Percentiles rank a stretch among this genome's conserved stretches.
Evolutionary conservation across 768 basidiomycete species (phyloP).

Genomic region (Hygrocybe coccinea): DNA sequence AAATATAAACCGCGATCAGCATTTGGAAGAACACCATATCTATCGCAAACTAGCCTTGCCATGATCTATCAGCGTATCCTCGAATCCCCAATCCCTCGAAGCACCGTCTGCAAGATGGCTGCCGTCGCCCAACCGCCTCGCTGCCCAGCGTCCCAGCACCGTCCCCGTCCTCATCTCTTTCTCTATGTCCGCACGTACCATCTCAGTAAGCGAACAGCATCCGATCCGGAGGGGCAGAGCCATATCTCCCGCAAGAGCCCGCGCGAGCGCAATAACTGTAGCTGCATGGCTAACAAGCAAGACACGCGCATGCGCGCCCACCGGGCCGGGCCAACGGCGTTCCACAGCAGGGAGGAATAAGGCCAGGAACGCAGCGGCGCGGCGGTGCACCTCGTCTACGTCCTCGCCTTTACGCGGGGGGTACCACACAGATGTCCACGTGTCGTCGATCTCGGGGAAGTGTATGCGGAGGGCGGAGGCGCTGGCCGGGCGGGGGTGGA

Average conservation of each 20-base stretch:
- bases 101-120: slow-evolving; percentile 54
- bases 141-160: slow-evolving; percentile 44
- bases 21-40: neutral
- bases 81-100: slow-evolving; percentile 76
- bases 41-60: slow-evolving; percentile 63
- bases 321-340: slow-evolving; percentile 34
- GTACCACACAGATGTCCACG: slow-evolving; percentile 61
- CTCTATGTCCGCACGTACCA: slow-evolving; percentile 31
- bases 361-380: slow-evolving; percentile 48
- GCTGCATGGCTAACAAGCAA: slow-evolving; percentile 74
- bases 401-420: slow-evolving; percentile 72
- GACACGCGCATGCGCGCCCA: slow-evolving; percentile 46
- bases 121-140: slow-evolving; percentile 48
- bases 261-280: slow-evolving; percentile 60
- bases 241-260: slow-evolving; percentile 52
- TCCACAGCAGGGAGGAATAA: slow-evolving; percentile 51
- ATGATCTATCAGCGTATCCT: slow-evolving; percentile 57
- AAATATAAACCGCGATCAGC: neutral
- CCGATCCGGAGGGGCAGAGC: slow-evolving; percentile 56
- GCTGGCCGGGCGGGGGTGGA: slow-evolving; percentile 68
- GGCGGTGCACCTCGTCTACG: slow-evolving; percentile 55
- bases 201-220: slow-evolving; percentile 68
- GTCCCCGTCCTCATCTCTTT: slow-evolving; percentile 1
- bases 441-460: slow-evolving; percentile 60
- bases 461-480: slow-evolving; percentile 49